Evolutionary conservation across 352 stramenopile genomes (phyloP).

Genomic region (Plasmopara halstedii): DNA sequence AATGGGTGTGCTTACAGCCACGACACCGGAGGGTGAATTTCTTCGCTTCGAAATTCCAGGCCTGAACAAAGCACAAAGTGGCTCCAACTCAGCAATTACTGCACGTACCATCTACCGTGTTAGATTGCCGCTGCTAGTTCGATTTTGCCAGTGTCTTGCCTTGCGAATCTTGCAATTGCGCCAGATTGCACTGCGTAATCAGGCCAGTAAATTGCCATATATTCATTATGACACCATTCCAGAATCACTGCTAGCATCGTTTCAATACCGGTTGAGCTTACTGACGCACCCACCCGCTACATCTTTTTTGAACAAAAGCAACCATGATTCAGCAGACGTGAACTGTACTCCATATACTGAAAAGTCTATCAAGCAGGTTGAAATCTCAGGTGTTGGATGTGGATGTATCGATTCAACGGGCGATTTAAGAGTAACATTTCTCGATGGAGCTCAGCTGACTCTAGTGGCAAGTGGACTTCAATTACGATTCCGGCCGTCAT

Average conservation of each 20-base stretch:
- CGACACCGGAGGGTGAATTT: slow-evolving; percentile 10
- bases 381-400: slow-evolving; percentile 36
- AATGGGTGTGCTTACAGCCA: slow-evolving; percentile 21
- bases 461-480: slow-evolving; percentile 37
- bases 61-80: slow-evolving; percentile 1
- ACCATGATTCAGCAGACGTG: background rate
- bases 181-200: slow-evolving; percentile 25
- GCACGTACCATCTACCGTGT: slow-evolving; percentile 5
- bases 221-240: slow-evolving; percentile 49
- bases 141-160: slow-evolving; percentile 46
- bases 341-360: background rate
- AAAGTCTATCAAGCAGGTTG: slow-evolving; percentile 6
- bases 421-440: slow-evolving; percentile 35
- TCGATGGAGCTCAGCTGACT: slow-evolving; percentile 35
- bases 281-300: background rate
- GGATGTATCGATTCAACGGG: slow-evolving; percentile 32
- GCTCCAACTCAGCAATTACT: background rate
- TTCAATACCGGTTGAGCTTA: slow-evolving; percentile 20
- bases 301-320: background rate
- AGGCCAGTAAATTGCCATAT: slow-evolving; percentile 32
- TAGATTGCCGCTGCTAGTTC: slow-evolving; percentile 21
- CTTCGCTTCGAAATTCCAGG: slow-evolving; percentile 23
- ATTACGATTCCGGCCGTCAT: slow-evolving; percentile 31
- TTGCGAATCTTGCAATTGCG: slow-evolving; percentile 46
- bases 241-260: slow-evolving; percentile 30